Evolutionary conservation across 1,139 yeast species (phyloP), one percentile per base, ranked within the genome.

Genomic region (Pneumocystis sp.): DNA sequence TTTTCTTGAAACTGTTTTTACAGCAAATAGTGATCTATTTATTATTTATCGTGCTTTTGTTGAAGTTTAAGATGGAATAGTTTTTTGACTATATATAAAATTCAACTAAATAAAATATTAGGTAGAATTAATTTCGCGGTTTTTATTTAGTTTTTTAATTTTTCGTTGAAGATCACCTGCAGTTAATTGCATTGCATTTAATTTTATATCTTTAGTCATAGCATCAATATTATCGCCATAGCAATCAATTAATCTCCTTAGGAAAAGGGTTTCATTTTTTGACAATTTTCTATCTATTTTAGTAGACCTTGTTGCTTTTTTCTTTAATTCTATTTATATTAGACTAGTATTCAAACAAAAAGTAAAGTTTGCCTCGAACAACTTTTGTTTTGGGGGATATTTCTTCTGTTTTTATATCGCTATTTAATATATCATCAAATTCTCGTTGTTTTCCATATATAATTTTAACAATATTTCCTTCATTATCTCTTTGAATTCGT

Each of bases 1-100:
- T 62, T 83, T 80, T 61, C 82, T 82, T 37, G 85, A 82, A 63
- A 77, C 90, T 67, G 85, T 83, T 69, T 77, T 91, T 69, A 76
- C 76, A 65, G 80, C 89, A 50, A 74, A 77, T 39, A 80, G 81
- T 65, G 76, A 78, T 50, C 82, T 80, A 59, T 85, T 89, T 75
- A 86, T 89, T 64, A 80, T 91, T 63, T 90, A 89, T 77, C 85
- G 96, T 77, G 96, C 97, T 4, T 89, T 85, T 75, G 89, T 85
- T 70, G 95, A 87, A 76, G 86, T 85, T 63, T 79, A 45, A 50
- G 17, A 25, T 12, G 21, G 7, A 50, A 50, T 40, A 15, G 2
- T 40, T 15, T 17, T 40, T 17, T 40, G 6, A 40, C 19, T 7
- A 12, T 37, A 12, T 37, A 10, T 12, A 12, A 12, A 37, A 7